phyloP scores from a whole-genome alignment of 2,329 filamentous ascomycete species.

The Trichothecium sympodiale region DNA sequence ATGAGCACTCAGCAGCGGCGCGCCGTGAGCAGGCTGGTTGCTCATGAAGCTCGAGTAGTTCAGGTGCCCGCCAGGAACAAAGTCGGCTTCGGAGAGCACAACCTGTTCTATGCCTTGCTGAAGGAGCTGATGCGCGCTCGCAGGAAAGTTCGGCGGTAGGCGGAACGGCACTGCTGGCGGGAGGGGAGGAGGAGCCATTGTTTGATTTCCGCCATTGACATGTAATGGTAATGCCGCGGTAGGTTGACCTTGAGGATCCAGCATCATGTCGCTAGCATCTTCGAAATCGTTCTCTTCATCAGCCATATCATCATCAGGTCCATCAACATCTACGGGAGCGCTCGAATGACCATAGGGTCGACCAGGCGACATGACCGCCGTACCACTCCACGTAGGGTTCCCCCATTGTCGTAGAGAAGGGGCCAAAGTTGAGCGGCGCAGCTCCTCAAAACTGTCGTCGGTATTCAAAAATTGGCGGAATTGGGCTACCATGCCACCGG shows the following conservation, averaged over 20 bases:
- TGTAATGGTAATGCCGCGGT: slow-evolving; percentile 12
- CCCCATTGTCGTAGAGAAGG: background rate
- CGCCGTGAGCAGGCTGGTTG: slow-evolving; percentile 12
- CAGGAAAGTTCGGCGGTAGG: no score
- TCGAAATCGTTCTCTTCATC: slow-evolving; percentile 35
- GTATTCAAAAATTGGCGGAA: slow-evolving; percentile 70
- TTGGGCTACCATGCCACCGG: slow-evolving; percentile 67
- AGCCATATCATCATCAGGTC: slow-evolving; percentile 29
- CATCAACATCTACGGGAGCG: slow-evolving; percentile 8
- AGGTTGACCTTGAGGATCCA: slow-evolving; percentile 18
- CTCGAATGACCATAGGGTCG: background rate
- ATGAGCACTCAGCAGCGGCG: slow-evolving; percentile 9
- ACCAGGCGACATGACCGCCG: background rate
- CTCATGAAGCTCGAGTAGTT: slow-evolving; percentile 14
- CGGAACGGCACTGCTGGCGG: no score
- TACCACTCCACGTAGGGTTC: background rate
- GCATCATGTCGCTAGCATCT: slow-evolving; percentile 26
- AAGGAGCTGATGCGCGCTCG: no score
- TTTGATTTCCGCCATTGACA: slow-evolving; percentile 3
- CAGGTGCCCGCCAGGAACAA: background rate
- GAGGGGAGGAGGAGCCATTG: background rate
- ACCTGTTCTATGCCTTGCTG: no score
- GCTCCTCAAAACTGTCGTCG: slow-evolving; percentile 32
- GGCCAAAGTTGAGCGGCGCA: slow-evolving; percentile 11
- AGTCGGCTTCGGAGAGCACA: no score